Conservation (phyloP, 257 asterid genomes). For the Salvia hispanica region DNA sequence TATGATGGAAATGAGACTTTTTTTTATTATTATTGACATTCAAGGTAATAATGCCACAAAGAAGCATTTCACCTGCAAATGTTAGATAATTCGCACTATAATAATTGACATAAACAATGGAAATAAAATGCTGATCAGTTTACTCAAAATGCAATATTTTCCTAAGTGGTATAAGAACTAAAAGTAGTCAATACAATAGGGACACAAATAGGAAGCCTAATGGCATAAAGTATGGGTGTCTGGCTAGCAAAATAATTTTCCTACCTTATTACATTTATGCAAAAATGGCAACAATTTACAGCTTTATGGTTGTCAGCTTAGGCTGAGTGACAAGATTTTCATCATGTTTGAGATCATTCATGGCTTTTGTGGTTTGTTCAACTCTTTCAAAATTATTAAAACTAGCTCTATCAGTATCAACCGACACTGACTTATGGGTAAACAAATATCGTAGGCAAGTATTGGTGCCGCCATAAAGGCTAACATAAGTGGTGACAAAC, state of each 20-base stretch:
- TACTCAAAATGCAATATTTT: background rate
- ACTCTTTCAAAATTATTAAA: constrained; percentile 11
- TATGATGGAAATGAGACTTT: background rate
- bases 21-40: no score
- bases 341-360: background rate
- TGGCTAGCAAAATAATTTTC: background rate
- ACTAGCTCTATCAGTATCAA: background rate
- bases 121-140: background rate
- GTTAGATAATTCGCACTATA: background rate
- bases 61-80: background rate
- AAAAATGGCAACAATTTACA: background rate
- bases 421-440: background rate
- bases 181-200: background rate
- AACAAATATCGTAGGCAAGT: background rate
- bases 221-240: background rate
- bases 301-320: background rate
- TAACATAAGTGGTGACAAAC: background rate
- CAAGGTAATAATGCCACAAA: no score
- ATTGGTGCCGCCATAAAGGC: background rate
- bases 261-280: background rate
- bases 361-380: background rate
- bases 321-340: background rate
- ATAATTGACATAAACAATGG: background rate
- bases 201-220: background rate
- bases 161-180: background rate